Conservation (phyloP, 2,329 filamentous ascomycete genomes). For the Apiospora hydei region DNA sequence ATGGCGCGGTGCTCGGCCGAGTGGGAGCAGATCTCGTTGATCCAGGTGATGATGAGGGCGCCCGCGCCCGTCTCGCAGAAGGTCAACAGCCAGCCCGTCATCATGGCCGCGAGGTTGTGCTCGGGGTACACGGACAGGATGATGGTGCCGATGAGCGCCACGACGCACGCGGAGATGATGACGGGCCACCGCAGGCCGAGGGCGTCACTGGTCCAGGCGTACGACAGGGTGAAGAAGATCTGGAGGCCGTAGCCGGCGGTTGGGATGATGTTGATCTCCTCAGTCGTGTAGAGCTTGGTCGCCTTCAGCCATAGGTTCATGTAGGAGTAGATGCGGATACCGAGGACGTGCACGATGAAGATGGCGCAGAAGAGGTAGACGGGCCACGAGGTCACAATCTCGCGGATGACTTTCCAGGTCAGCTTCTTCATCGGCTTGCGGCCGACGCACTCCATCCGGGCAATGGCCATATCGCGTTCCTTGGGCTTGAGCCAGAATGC, state of each 20-base stretch:
- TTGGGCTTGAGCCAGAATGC: conserved; percentile 34
- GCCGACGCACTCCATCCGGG: conserved; percentile 32
- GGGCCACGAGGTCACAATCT: conserved; percentile 41
- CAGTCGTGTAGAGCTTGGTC: conserved; percentile 41
- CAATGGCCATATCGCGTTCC: conserved; percentile 40
- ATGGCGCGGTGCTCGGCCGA: conserved; percentile 58
- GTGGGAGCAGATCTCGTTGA: conserved; percentile 53
- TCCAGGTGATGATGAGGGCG: conserved; percentile 51
- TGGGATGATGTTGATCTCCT: conserved; percentile 60
- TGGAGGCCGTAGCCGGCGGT: conserved; percentile 48
- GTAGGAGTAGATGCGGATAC: conserved; percentile 46
- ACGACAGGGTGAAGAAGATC: conserved; percentile 59
- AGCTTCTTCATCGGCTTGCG: conserved; percentile 42
- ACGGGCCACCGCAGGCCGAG: conserved; percentile 61
- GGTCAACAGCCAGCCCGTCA: conserved; percentile 46
- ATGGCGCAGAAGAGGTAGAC: conserved; percentile 44
- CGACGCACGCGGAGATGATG: conserved; percentile 55
- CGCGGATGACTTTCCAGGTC: conserved; percentile 37
- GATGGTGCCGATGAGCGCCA: conserved; percentile 44
- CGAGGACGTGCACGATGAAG: conserved; percentile 44
- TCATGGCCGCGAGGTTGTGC: conserved; percentile 43
- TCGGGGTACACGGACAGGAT: conserved; percentile 46
- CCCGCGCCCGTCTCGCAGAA: conserved; percentile 46
- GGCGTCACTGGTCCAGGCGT: conserved; percentile 60
- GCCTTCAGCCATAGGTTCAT: conserved; percentile 45